Percentiles rank a stretch among this genome's conserved stretches.
These are phyloP conservation scores for Mariannaea sp. DNA, from an alignment of 2,329 filamentous ascomycete species.

Conservation along the genomic window DNA sequence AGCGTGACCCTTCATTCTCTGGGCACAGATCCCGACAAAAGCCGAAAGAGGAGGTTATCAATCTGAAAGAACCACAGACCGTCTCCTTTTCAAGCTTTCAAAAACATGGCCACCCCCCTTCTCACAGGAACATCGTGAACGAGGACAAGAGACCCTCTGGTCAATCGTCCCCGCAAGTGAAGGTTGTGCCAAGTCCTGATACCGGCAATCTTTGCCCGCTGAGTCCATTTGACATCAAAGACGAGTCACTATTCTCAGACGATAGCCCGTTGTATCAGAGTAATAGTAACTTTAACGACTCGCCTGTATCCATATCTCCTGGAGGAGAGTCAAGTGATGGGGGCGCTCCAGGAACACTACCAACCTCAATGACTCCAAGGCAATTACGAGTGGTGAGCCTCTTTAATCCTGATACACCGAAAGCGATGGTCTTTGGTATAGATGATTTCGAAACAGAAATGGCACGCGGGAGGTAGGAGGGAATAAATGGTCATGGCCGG, in stretches of 20 bases:
- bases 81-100: background rate
- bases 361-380: constrained; percentile 18
- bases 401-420: constrained; percentile 39
- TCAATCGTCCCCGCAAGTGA: background rate
- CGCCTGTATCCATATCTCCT: background rate
- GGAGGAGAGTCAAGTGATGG: constrained; percentile 7
- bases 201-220: background rate
- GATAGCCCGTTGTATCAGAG: background rate
- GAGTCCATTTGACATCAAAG: background rate
- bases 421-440: constrained; percentile 32
- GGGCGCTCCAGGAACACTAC: constrained; percentile 18
- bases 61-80: background rate
- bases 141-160: background rate
- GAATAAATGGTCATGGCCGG: constrained; percentile 1
- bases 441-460: constrained; percentile 15
- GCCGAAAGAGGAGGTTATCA: background rate
- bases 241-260: background rate
- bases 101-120: background rate
- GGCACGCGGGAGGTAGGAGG: background rate
- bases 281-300: background rate
- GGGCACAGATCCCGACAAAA: background rate
- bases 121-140: background rate
- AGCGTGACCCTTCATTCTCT: background rate
- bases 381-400: constrained; percentile 24
- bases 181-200: background rate